A percentile compares a stretch with the other conserved stretches of the same genome.
phyloP scores from a whole-genome alignment of 352 stramenopile genomes.

The Phytophthora europaea region DNA sequence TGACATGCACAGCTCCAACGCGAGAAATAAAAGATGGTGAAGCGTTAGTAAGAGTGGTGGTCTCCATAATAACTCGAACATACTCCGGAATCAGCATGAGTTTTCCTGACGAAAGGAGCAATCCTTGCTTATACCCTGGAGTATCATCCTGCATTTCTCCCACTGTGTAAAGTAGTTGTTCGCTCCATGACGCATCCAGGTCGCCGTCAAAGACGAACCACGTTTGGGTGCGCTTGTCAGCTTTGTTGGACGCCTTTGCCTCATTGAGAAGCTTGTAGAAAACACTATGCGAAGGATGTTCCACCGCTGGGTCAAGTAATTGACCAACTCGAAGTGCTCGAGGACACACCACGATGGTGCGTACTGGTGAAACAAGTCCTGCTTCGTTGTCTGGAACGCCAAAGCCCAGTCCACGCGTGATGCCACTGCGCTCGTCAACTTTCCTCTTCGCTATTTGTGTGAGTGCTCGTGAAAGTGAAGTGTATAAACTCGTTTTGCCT shows the following conservation, averaged over 20 bases:
- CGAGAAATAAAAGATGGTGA: constrained; percentile 67
- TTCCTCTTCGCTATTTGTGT: constrained; percentile 22
- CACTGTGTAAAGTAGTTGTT: constrained; percentile 53
- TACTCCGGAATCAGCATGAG: constrained; percentile 41
- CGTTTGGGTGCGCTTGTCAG: constrained; percentile 38
- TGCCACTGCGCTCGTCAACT: not conserved
- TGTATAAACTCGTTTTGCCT: constrained; percentile 70
- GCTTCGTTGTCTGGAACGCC: not conserved
- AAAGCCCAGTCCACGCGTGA: not conserved
- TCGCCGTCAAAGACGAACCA: constrained; percentile 81
- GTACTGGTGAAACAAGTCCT: constrained; percentile 20
- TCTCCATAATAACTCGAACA: constrained; percentile 66
- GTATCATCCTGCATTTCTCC: constrained; percentile 28
- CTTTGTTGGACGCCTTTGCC: constrained; percentile 43
- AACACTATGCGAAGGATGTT: constrained; percentile 41
- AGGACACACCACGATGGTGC: constrained; percentile 53
- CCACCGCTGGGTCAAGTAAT: constrained; percentile 37
- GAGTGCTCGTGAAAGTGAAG: constrained; percentile 44
- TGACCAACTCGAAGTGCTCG: constrained; percentile 46
- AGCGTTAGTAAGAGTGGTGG: constrained; percentile 50
- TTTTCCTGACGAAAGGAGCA: constrained; percentile 55
- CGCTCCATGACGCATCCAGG: constrained; percentile 55
- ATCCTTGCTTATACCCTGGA: constrained; percentile 25
- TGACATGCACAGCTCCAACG: constrained; percentile 54
- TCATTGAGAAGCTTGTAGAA: constrained; percentile 55